A percentile compares a stretch with the other conserved stretches of the same genome.
phyloP scores from a whole-genome alignment of 2,329 filamentous ascomycete genomes.

The Colletotrichum agaves region DNA sequence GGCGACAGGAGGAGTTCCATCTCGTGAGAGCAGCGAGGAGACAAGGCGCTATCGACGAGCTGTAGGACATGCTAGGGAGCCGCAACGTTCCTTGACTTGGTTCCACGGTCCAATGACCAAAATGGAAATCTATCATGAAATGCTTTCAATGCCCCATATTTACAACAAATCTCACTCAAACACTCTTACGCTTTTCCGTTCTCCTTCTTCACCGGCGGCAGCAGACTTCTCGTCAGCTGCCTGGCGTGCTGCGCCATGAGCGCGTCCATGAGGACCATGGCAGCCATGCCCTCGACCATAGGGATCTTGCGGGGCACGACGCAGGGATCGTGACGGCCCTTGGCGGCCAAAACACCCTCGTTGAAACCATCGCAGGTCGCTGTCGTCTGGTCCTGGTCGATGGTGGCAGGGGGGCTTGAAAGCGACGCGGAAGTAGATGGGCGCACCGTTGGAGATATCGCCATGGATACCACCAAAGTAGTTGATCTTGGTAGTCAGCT shows the following conservation, averaged over 20 bases:
- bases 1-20: conserved; percentile 57
- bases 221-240: conserved; percentile 43
- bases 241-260: conserved; percentile 82
- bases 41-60: conserved; percentile 15
- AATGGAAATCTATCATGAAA: conserved; percentile 29
- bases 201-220: conserved; percentile 35
- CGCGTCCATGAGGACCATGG: conserved; percentile 87
- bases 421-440: conserved; percentile 92
- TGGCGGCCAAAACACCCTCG: conserved; percentile 85
- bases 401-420: conserved; percentile 97
- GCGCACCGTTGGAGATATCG: conserved; percentile 92
- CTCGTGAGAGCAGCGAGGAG: conserved; percentile 42
- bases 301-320: conserved; percentile 90
- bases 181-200: conserved; percentile 17
- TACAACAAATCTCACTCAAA: conserved; percentile 14
- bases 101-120: neutral
- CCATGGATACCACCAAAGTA: conserved; percentile 96
- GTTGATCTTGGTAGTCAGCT: conserved; percentile 89
- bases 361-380: conserved; percentile 77
- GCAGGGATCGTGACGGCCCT: conserved; percentile 94
- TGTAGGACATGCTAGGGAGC: neutral
- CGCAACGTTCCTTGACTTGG: neutral
- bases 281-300: conserved; percentile 92
- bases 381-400: conserved; percentile 87
- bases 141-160: conserved; percentile 30